Evolutionary conservation across 495 filamentous ascomycete species (phyloP), one percentile per base, ranked within the genome.

Genomic region (Cudoniella acicularis): DNA sequence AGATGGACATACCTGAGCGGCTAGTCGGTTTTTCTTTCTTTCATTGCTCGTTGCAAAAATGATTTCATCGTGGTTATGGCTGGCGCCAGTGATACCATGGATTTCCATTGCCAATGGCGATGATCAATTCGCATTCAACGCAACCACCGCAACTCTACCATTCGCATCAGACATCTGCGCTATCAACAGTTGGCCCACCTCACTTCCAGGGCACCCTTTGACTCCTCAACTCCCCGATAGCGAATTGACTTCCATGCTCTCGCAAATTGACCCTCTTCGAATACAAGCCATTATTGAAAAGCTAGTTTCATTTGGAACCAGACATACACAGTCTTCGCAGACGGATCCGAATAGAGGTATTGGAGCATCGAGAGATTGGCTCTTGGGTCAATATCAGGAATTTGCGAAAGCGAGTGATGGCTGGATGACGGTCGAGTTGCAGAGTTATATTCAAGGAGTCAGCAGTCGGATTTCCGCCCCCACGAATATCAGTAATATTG

Each of bases 291-390:
- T 69, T 49, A 72, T 83, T 51, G 62, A 63, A 52, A 81, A 73
- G 36, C 70, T 83, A 1, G 77, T 74, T 9, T 73, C 67, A 22
- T 83, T 79, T 56, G 79, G 79, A 25, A 83, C 79, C 3, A 65
- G 80, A 1, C 78, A 81, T 62, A 81, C 80, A 6, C 60, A 80
- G 17, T 79, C 76, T 24, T 68, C 60, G 1, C 77, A 80, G 63
- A 81, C 69, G 43, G 69, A 72, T 48, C 67, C 68, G 11, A 72
- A 67, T 10, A 65, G 75, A 21, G 80, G 80, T 2, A 81, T 83
- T 51, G 80, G 80, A 3, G 80, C 79, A 13, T 79, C 80, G 24
- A 64, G 80, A 47, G 76, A 81, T 56, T 83, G 78, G 77, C 75
- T 82, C 46, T 66, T 67, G n/a, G 63, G 56, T 46, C 72, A 80